Base-by-base conservation (phyloP, 2,329 filamentous ascomycete species). In the Scedosporium minutisporum region DNA sequence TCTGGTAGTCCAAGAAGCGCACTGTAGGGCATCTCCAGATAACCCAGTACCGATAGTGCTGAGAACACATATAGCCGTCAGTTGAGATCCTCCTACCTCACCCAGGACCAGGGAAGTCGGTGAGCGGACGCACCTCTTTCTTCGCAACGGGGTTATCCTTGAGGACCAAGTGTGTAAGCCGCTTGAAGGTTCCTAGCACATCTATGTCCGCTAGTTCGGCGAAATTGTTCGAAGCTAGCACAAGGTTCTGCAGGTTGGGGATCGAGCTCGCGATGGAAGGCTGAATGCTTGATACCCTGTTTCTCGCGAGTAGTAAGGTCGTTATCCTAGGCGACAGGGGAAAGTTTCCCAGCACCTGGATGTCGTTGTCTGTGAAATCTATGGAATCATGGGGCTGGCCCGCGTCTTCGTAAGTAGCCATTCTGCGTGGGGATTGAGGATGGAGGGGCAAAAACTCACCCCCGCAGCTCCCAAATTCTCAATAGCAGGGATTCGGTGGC, bases 351-450 rank as follows among this genome's bases (percentile, higher is more conserved):
- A 99, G 84, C 59, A 88, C 81, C 69, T 90, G 86, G 71, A 99
- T 93, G 76, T 97, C 93, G 76, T 99, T 99, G 81, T 99, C 95
- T 76, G 95, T 97, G 71, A 99, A 88, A 79, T 99, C 95, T 81
- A 99, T 96, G 67, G 91, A 87, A 80, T 97, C 95, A 83, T 96
- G 92, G 70, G 93, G 91, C 91, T 96, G 70, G 16, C 6, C 16
- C 38, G 27, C 38, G 2, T 5, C 21, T 46, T 48, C 18, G 58
- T 18, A 44, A 62, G 51, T 44, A 38, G 41, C 27, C 42, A 38
- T 38, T 41, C 27, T 41, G 27, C 9, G 25, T 4, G 5, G 41
- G 38, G 29, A 60, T 55, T 46, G 51, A 44, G 63, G 33, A 62
- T 55, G 53, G 58, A 63, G 41, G 63, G 38, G 58, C n/a, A 41